Base-by-base conservation (phyloP, 1,284 basidiomycete genomes). In the Boletus calvinii region DNA sequence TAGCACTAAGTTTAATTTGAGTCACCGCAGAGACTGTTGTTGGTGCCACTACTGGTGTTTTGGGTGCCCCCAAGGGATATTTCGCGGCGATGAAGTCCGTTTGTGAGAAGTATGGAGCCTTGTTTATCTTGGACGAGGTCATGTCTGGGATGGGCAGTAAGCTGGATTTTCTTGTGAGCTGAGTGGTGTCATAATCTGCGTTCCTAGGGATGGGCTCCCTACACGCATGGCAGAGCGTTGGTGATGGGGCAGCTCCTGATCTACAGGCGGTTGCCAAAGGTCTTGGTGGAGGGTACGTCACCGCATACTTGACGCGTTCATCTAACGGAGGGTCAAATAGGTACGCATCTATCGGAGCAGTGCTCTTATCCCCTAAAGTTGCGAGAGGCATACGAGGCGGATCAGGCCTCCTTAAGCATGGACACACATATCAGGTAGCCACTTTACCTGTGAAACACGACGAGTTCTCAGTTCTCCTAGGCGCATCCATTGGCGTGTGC, bases 111-210 rank as follows among this genome's bases (percentile, higher is more conserved):
- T 87, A 93, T 59, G 92, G 88, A 6, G 89, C 87, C 1, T 70
- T 94, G n/a, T 85, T 94, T 66, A 89, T 92, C 41, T 77, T 93
- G 38, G 92, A 94, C 64, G 92, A 94, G 71, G 81, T 87, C 55
- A 88, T 88, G 92, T 85, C 85, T 62, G 91, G 91, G 30, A 91
- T 92, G 85, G 91, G 90, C 39, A 82, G 90, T 83, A 68, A 72
- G 84, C 73, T 22, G 15, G 0, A 32, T 17, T 29, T 48, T 30
- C 10, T 52, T 46, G 9, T 32, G 17, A 10, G 12, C 1, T 38
- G 22, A 50, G 36, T 15, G 49, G 12, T 45, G 18, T 35, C 54
- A 53, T 48, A 43, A 50, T 46, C 30, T 37, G 6, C 26, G 42
- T 46, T 30, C 8, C 6, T 42, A 91, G 87, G 89, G 35, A 85